Evolutionary conservation across 176 grass and related monocot genomes (phyloP), one percentile per base, ranked within the genome.

Genomic region (Aechmea fasciata): DNA sequence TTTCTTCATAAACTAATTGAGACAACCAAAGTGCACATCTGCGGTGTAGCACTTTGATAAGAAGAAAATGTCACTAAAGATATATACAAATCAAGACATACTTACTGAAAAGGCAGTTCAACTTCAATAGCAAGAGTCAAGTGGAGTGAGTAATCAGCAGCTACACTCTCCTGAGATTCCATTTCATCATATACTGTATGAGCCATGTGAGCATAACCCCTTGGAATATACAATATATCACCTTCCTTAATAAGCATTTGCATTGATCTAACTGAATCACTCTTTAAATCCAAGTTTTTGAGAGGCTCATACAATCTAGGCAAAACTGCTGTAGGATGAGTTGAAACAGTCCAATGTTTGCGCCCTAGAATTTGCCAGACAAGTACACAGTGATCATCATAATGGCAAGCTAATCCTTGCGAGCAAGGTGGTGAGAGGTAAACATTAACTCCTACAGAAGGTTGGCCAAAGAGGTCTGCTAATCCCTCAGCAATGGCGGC

Each of bases 321-420:
- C 64, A 92, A 53, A 57, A 90, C 11, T 33, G 49, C 66, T 55
- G 69, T 85, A 2, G 83, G 82, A 65, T 74, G 73, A 74, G 82
- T 71, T 83, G 84, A 82, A 64, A 96, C 50, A 41, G 18, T 85
- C 93, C 89, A 92, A 49, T 64, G 82, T 75, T 96, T 92, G 51
- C 73, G 19, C 48, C 86, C 93, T 66, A 66, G 47, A 57, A 96
- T 76, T 33, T 96, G 89, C 86, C 83, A 92, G 59, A 96, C 89
- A 79, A 96, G 76, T 77, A 96, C 88, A 41, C 93, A 96, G 71
- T 90, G 89, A 71, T 96, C 93, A 12, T 96, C 93, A 75, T 87
- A 96, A 28, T 96, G 89, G 49, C 67, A 64, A 2, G 81, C 78
- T 63, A 96, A 74, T 18, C 93, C 93, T 70, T 96, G 93, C 22